Percentiles rank a stretch among this genome's conserved stretches.
These are phyloP conservation scores for Penicillium digitatum DNA, from an alignment of 2,329 filamentous ascomycete genomes.

Conservation along the genomic window DNA sequence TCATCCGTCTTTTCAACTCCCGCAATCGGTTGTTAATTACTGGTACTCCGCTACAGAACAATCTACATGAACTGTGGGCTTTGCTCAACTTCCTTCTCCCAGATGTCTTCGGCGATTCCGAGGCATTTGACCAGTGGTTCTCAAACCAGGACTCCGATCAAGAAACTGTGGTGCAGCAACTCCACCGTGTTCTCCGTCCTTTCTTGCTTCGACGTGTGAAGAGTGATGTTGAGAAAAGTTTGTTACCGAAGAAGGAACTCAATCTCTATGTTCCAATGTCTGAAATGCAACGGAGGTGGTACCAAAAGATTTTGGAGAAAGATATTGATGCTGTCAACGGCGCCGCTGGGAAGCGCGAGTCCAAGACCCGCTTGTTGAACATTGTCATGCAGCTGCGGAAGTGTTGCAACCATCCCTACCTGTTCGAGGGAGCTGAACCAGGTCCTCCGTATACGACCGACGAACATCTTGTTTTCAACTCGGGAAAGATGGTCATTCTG, in stretches of 20 bases:
- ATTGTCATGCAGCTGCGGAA: slow-evolving; percentile 99
- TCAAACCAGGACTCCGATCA: slow-evolving; percentile 85
- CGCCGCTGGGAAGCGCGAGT: slow-evolving; percentile 91
- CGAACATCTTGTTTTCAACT: slow-evolving; percentile 88
- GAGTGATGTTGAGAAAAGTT: slow-evolving; percentile 94
- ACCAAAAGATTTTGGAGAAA: slow-evolving; percentile 97
- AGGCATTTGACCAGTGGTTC: slow-evolving; percentile 98
- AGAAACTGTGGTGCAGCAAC: slow-evolving; percentile 90
- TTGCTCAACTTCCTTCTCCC: slow-evolving; percentile 96
- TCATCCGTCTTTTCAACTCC: slow-evolving; percentile 93
- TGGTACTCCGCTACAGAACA: slow-evolving; percentile 95
- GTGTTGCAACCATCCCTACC: slow-evolving; percentile 97
- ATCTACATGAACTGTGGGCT: slow-evolving; percentile 95
- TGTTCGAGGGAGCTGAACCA: slow-evolving; percentile 95
- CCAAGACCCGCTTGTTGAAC: slow-evolving; percentile 92
- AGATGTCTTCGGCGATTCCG: slow-evolving; percentile 93
- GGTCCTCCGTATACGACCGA: slow-evolving; percentile 97
- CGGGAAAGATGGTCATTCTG: slow-evolving; percentile 95
- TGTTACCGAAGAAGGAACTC: slow-evolving; percentile 94
- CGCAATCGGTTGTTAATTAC: slow-evolving; percentile 93
- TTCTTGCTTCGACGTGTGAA: slow-evolving; percentile 96
- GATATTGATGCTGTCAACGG: slow-evolving; percentile 99
- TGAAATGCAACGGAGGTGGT: slow-evolving; percentile 99
- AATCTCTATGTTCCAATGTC: slow-evolving; percentile 98
- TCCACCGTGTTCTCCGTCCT: slow-evolving; percentile 86